Evolutionary conservation across 2,329 filamentous ascomycete species (phyloP).

Genomic region (Claviceps paspali): DNA sequence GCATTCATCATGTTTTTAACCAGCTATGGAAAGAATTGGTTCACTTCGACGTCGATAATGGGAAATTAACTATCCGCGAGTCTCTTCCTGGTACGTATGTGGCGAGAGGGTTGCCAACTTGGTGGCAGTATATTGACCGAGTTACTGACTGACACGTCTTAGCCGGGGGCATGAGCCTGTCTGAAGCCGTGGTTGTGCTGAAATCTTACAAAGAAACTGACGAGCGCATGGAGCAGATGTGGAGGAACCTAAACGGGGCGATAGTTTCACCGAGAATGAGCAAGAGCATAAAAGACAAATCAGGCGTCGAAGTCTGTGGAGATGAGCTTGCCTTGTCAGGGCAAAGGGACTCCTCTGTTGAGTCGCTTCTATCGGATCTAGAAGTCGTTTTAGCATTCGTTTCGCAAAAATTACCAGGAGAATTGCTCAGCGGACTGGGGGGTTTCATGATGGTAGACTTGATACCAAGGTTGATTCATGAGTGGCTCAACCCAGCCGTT

Average conservation of each 20-base stretch:
- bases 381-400: conserved; percentile 36
- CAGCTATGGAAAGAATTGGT: conserved; percentile 59
- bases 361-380: conserved; percentile 39
- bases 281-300: conserved; percentile 17
- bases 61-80: conserved; percentile 40
- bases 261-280: conserved; percentile 46
- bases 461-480: conserved; percentile 49
- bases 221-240: conserved; percentile 42
- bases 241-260: conserved; percentile 45
- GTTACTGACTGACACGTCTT: conserved; percentile 8
- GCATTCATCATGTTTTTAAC: conserved; percentile 50
- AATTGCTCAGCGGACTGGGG: conserved; percentile 46
- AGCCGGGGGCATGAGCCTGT: conserved; percentile 37
- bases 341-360: conserved; percentile 28
- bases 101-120: not conserved
- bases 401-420: conserved; percentile 33
- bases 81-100: conserved; percentile 29
- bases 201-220: conserved; percentile 47
- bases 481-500: conserved; percentile 63
- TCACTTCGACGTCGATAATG: conserved; percentile 39
- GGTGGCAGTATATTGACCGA: not conserved
- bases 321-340: conserved; percentile 28
- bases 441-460: conserved; percentile 55
- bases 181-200: conserved; percentile 39
- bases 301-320: conserved; percentile 25